phyloP scores from a whole-genome alignment of 495 filamentous ascomycete genomes.

The Pyrenopolyporus hunteri region DNA sequence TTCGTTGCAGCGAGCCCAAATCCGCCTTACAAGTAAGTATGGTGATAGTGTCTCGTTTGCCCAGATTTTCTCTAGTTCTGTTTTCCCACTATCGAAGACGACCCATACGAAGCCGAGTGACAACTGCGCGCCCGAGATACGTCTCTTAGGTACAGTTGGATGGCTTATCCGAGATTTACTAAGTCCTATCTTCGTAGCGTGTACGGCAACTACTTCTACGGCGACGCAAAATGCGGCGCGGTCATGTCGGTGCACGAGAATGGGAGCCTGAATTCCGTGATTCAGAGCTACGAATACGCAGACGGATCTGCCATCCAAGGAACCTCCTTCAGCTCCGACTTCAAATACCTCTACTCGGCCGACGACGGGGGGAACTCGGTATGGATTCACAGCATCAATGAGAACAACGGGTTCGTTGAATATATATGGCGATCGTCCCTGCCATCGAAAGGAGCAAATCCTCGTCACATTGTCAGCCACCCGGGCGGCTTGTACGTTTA shows the following conservation, averaged over 20 bases:
- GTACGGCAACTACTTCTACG: slow-evolving; percentile 43
- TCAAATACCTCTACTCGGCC: slow-evolving; percentile 41
- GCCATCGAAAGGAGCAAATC: slow-evolving; percentile 31
- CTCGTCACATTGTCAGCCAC: slow-evolving; percentile 41
- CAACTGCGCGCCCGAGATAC: too few species aligned
- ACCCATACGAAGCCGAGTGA: too few species aligned
- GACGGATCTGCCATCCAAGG: slow-evolving; percentile 44
- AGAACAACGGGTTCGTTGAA: slow-evolving; percentile 22
- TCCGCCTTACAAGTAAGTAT: slow-evolving; percentile 34
- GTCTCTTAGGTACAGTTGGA: too few species aligned
- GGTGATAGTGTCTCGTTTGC: too few species aligned
- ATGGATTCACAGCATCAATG: slow-evolving; percentile 45
- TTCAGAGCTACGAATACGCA: slow-evolving; percentile 40
- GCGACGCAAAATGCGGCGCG: slow-evolving; percentile 42
- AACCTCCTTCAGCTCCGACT: slow-evolving; percentile 34
- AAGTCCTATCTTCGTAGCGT: slow-evolving; percentile 4
- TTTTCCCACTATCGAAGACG: neutral
- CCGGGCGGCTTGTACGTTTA: slow-evolving; percentile 41
- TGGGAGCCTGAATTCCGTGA: slow-evolving; percentile 36
- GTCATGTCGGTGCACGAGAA: slow-evolving; percentile 40
- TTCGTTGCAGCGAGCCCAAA: slow-evolving; percentile 35
- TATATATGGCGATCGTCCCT: slow-evolving; percentile 12
- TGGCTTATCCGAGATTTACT: neutral
- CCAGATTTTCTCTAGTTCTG: neutral
- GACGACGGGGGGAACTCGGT: slow-evolving; percentile 44